phyloP scores from a whole-genome alignment of 768 basidiomycete species.

The Russula lepida region DNA sequence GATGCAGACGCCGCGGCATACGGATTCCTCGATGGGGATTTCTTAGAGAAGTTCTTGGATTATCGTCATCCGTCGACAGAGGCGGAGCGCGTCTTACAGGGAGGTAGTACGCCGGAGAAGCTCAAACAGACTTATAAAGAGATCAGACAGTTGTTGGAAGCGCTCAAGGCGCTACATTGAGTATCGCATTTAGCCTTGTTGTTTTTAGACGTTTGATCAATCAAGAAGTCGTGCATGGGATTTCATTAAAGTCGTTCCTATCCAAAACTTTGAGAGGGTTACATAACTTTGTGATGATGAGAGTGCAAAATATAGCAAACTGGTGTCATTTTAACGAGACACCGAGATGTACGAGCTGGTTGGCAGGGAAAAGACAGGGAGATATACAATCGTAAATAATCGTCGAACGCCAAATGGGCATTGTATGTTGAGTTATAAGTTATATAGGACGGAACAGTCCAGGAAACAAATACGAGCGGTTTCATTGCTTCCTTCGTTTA shows the following conservation, averaged over 20 bases:
- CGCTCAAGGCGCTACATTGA: slow-evolving; percentile 36
- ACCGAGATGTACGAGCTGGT: neutral
- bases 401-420: neutral
- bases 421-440: slow-evolving; percentile 10
- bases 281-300: neutral
- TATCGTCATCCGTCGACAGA: slow-evolving; percentile 33
- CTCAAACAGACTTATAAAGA: slow-evolving; percentile 40
- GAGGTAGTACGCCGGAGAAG: slow-evolving; percentile 50
- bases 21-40: slow-evolving; percentile 87
- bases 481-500: neutral
- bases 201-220: neutral
- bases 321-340: neutral
- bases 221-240: neutral
- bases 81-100: slow-evolving; percentile 47
- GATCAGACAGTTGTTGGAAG: slow-evolving; percentile 34
- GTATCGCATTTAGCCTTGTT: too few relatives aligned
- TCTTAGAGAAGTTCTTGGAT: slow-evolving; percentile 59
- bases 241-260: neutral
- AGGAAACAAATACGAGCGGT: neutral
- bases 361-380: neutral
- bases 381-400: neutral
- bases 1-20: slow-evolving; percentile 49
- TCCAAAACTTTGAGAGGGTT: neutral
- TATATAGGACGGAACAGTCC: neutral
- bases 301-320: neutral